Evolutionary conservation across 495 filamentous ascomycete species (phyloP), one percentile per base, ranked within the genome.

Genomic region (Aspergillus biplanus): DNA sequence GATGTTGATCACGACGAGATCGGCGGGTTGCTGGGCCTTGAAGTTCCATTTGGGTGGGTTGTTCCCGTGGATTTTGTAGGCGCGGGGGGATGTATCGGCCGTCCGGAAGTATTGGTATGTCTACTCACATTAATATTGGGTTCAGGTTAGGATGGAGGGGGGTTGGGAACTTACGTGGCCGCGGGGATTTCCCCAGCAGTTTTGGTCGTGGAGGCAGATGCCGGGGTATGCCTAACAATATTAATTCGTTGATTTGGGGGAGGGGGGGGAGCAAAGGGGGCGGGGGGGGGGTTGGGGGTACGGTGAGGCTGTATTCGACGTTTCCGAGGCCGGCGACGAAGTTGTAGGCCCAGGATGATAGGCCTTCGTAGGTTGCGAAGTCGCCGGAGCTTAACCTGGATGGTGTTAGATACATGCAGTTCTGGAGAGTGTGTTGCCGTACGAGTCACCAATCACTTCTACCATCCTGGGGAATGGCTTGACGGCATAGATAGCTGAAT

Each of bases 381-480:
- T 86, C 79, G 4, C 88, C 87, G 3, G 84, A 67, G 34, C 66
- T 69, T 44, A 78, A 61, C 4, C 75, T 78, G 34, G 7, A 1
- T 4, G 0, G 6, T 27, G 47, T 65, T 42, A 56, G 52, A 53
- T n/a, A n/a, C n/a, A n/a, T n/a, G n/a, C n/a, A n/a, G n/a, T n/a
- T n/a, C n/a, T n/a, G n/a, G n/a, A n/a, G n/a, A 27, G 56, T 35
- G 54, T 15, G 32, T 6, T 6, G 35, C 68, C 76, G 54, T 55
- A 79, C 69, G 80, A 82, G 63, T 89, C 89, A 2, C 88, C 88
- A 62, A 90, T 89, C 47, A 90, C 78, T 65, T 91, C 87, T 34
- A 91, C 83, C 2, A 79, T 84, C 52, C 82, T 82, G 9, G 63
- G 58, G 61, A 80, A 81, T 42, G 80, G 75, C 0, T 81, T 78